phyloP scores from a whole-genome alignment of 345 rosid genomes.

The Citrus hindsii region DNA sequence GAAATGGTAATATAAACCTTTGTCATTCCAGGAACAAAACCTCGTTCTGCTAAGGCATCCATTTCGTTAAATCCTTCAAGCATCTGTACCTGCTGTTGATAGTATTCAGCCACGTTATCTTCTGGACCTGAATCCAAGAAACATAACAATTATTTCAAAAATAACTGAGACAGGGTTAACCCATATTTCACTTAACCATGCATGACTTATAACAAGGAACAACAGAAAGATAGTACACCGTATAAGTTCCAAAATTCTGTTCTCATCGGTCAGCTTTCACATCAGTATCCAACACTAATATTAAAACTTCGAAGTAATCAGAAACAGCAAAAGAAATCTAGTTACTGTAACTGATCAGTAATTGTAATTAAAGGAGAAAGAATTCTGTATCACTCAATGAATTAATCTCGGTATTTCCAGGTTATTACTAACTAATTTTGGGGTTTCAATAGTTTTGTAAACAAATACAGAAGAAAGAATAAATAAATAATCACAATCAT shows the following conservation, averaged over 20 bases:
- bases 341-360: neutral
- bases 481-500: neutral
- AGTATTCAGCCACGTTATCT: constrained; percentile 89
- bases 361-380: neutral
- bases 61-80: constrained; percentile 94
- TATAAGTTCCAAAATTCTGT: neutral
- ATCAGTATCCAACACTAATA: neutral
- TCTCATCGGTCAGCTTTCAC: neutral
- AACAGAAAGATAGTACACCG: neutral
- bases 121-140: constrained; percentile 63
- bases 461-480: neutral
- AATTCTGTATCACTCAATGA: neutral
- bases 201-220: neutral
- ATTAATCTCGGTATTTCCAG: neutral
- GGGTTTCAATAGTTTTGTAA: neutral
- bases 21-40: constrained; percentile 85
- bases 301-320: neutral
- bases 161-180: neutral
- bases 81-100: constrained; percentile 96
- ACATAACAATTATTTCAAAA: neutral
- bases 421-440: neutral
- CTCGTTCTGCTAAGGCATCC: constrained; percentile 94
- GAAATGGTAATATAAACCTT: constrained; percentile 41
- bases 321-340: neutral
- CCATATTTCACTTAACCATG: neutral